Evolutionary conservation across 1,284 basidiomycete genomes (phyloP).

Genomic region (Ganoderma sp.): DNA sequence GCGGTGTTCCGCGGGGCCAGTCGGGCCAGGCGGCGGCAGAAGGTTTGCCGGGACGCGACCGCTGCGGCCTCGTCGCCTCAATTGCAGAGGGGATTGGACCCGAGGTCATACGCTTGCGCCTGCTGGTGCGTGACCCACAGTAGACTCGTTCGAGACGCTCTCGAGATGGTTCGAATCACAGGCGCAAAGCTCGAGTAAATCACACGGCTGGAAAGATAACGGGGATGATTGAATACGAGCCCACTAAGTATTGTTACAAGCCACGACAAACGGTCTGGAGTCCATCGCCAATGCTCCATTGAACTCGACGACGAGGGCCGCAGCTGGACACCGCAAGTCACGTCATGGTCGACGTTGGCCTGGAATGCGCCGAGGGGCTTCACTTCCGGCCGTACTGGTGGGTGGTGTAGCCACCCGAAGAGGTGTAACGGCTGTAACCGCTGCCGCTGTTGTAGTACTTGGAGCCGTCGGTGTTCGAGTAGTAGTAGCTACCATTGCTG

Average conservation of each 20-base stretch:
- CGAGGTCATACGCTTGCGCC: background rate
- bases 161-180: background rate
- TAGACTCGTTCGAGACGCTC: background rate
- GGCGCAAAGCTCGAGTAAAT: background rate
- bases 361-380: background rate
- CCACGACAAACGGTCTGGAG: background rate
- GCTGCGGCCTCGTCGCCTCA: background rate
- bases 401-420: conserved; percentile 2
- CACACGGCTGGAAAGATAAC: background rate
- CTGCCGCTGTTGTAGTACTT: conserved; percentile 15
- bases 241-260: background rate
- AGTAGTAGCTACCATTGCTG: conserved; percentile 20
- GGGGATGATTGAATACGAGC: background rate
- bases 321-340: background rate
- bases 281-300: background rate
- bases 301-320: background rate
- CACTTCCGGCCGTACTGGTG: background rate
- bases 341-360: background rate
- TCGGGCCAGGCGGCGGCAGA: background rate
- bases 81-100: background rate
- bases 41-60: background rate
- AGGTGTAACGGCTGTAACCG: conserved; percentile 14
- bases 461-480: conserved; percentile 14
- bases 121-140: background rate
- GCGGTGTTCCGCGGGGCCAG: background rate